phyloP scores from a whole-genome alignment of 176 grass and related monocot species.

The Oryza brachyantha region DNA sequence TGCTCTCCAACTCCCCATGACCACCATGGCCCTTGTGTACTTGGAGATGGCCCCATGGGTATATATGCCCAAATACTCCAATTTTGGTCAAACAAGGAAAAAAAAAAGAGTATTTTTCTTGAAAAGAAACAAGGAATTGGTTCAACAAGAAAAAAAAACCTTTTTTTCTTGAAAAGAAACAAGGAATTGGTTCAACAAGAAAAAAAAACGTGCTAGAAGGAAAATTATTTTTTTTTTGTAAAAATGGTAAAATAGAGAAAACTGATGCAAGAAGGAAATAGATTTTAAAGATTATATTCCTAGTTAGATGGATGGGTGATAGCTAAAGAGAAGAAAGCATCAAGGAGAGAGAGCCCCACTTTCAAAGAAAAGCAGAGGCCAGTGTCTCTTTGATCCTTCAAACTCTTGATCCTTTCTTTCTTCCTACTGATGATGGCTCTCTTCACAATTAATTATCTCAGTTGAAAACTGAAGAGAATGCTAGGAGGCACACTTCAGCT shows the following conservation, averaged over 20 bases:
- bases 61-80: slow-evolving; percentile 25
- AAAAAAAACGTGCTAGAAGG: too few species aligned
- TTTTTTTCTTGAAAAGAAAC: neutral
- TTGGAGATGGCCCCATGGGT: slow-evolving; percentile 15
- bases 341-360: slow-evolving; percentile 25
- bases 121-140: neutral
- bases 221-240: too few species aligned
- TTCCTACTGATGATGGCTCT: neutral
- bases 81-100: slow-evolving; percentile 2
- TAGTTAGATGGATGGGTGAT: slow-evolving; percentile 29
- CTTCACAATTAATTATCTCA: neutral
- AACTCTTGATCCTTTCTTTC: neutral
- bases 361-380: slow-evolving; percentile 35
- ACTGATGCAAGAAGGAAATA: neutral
- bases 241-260: too few species aligned
- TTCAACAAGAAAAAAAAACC: neutral
- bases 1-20: slow-evolving; percentile 32
- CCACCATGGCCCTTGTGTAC: slow-evolving; percentile 23
- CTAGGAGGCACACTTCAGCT: neutral
- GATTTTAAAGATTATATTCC: slow-evolving; percentile 20
- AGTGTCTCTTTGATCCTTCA: neutral
- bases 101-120: neutral
- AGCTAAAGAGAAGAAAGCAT: slow-evolving; percentile 32
- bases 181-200: neutral
- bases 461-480: neutral